A percentile compares a stretch with the other conserved stretches of the same genome.
phyloP scores from a whole-genome alignment of 2,329 filamentous ascomycete species.

The Xylaria sp. region DNA sequence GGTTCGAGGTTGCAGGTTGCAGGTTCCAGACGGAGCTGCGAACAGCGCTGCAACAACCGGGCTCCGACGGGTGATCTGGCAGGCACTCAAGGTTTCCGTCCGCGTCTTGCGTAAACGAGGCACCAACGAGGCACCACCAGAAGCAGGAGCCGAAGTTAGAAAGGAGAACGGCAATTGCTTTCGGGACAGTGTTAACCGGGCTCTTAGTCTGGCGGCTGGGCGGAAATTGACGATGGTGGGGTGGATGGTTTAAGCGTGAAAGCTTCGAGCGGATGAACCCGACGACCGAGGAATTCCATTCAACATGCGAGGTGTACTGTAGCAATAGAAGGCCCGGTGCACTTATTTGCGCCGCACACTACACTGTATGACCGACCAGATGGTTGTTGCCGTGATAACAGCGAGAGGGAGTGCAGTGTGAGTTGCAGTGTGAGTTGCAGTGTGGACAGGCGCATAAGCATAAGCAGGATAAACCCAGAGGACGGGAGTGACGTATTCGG shows the following conservation, averaged over 20 bases:
- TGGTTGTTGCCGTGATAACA: not conserved
- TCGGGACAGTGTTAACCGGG: too few relatives aligned
- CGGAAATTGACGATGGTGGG: not conserved
- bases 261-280: too few relatives aligned
- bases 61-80: not conserved
- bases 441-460: not conserved
- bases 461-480: not conserved
- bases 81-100: not conserved
- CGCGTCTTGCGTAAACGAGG: not conserved
- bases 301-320: too few relatives aligned
- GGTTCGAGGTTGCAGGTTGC: not conserved
- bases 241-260: not conserved
- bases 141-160: constrained; percentile 4
- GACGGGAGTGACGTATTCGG: constrained; percentile 21
- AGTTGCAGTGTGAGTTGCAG: too few relatives aligned
- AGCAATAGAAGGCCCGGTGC: too few relatives aligned
- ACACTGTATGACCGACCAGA: too few relatives aligned
- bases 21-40: not conserved
- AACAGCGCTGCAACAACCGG: not conserved
- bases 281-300: too few relatives aligned
- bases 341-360: too few relatives aligned
- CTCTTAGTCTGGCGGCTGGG: too few relatives aligned
- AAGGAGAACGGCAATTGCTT: not conserved
- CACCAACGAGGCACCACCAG: not conserved
- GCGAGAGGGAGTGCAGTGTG: not conserved